A percentile compares a stretch with the other conserved stretches of the same genome.
phyloP scores from a whole-genome alignment of 345 rosid genomes.

The Trapa incisa region DNA sequence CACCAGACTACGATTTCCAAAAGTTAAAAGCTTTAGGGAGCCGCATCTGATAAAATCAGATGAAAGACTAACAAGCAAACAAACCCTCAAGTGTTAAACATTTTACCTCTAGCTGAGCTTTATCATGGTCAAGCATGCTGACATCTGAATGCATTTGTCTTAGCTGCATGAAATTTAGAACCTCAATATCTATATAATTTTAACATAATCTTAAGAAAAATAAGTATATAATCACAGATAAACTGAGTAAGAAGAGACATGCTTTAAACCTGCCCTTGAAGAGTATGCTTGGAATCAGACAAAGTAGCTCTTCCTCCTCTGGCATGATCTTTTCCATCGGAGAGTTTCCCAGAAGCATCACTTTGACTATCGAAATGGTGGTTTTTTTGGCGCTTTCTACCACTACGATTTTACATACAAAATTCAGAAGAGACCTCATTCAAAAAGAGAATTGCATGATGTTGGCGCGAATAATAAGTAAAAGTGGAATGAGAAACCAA shows the following conservation, averaged over 20 bases:
- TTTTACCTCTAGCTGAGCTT: constrained; percentile 48
- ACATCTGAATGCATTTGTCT: constrained; percentile 44
- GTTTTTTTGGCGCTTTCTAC: constrained; percentile 41
- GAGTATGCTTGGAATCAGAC: constrained; percentile 30
- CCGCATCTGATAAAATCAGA: background rate
- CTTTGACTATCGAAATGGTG: constrained; percentile 36
- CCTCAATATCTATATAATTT: background rate
- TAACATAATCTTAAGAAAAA: background rate
- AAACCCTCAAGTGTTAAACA: background rate
- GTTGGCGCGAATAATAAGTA: background rate
- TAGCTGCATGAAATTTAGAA: constrained; percentile 32
- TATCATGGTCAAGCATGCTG: constrained; percentile 34
- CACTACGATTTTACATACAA: constrained; percentile 20
- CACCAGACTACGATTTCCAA: background rate
- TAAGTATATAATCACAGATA: background rate
- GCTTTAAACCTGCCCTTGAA: constrained; percentile 52
- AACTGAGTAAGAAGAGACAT: background rate
- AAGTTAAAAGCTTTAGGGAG: background rate
- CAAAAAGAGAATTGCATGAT: background rate
- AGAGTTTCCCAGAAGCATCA: constrained; percentile 45
- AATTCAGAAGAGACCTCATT: background rate
- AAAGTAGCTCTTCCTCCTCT: constrained; percentile 31
- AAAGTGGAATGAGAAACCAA: background rate
- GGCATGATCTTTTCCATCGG: constrained; percentile 33
- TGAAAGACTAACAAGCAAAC: background rate